Evolutionary conservation across 768 basidiomycete genomes (phyloP).

Genomic region (Xerocomellus dryophilus): DNA sequence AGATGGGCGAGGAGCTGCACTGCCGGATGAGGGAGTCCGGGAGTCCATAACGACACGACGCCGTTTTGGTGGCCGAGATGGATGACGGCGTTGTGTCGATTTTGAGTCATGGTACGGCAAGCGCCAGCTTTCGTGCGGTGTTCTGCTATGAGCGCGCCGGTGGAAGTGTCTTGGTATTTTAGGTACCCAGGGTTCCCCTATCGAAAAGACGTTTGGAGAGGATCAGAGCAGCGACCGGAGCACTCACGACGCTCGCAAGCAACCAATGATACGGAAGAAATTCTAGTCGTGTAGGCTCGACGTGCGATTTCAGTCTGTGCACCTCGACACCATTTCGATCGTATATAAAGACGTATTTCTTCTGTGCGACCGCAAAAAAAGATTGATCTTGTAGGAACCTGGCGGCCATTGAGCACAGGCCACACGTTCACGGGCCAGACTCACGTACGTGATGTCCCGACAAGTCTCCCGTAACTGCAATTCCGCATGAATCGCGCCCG

Average conservation of each 20-base stretch:
- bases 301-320: slow-evolving; percentile 76
- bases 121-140: slow-evolving; percentile 90
- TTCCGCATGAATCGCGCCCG: slow-evolving; percentile 81
- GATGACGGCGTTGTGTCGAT: slow-evolving; percentile 89
- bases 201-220: background rate
- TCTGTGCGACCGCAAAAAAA: slow-evolving; percentile 93
- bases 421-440: background rate
- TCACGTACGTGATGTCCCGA: slow-evolving; percentile 81
- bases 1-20: slow-evolving; percentile 90
- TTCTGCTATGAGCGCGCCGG: slow-evolving; percentile 79
- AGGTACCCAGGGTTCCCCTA: slow-evolving; percentile 87
- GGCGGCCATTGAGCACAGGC: background rate
- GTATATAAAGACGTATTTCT: slow-evolving; percentile 94
- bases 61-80: slow-evolving; percentile 95
- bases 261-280: slow-evolving; percentile 97
- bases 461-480: slow-evolving; percentile 88
- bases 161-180: slow-evolving; percentile 97
- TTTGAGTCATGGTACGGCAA: slow-evolving; percentile 84
- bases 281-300: slow-evolving; percentile 87
- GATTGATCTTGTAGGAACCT: slow-evolving; percentile 93
- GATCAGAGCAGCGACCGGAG: background rate
- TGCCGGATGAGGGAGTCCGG: slow-evolving; percentile 87
- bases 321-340: slow-evolving; percentile 92
- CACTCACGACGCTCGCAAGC: slow-evolving; percentile 74
- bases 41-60: slow-evolving; percentile 94